Evolutionary conservation across 768 basidiomycete species (phyloP), one percentile per base, ranked within the genome.

Genomic region (Lactifluus subvellereus): DNA sequence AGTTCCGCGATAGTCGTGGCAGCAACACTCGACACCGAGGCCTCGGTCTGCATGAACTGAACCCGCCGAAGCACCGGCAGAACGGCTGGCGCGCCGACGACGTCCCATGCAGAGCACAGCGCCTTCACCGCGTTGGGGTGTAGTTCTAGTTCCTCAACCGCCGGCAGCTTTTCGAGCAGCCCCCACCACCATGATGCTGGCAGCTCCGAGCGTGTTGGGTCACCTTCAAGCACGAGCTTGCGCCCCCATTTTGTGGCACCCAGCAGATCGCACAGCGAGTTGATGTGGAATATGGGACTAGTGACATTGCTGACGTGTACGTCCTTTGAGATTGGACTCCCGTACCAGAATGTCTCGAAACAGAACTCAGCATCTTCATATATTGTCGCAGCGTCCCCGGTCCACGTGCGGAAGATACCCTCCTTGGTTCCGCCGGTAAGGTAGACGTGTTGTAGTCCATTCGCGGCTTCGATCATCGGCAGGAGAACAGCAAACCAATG

Each of bases 401-500:
- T 55, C 62, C 62, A 64, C 16, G 18, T 16, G 30, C 62, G 48
- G 53, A 64, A 64, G 18, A 53, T 50, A 50, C 62, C 62, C 13
- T 55, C 53, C 57, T 43, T 54, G n/a, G 54, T 40, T 32, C 53
- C 47, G 8, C 62, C 58, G 18, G 57, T 49, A 22, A 64, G 52
- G n/a, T 30, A 51, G 18, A 50, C 53, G 8, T 59, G 52, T 16
- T 59, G 58, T n/a, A 64, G 53, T 27, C 62, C 62, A 50, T 55
- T 37, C 2, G 58, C 48, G 2, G 57, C 38, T 14, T 59, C 48
- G 32, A 59, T 55, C 3, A n/a, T 37, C 9, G 57, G 32, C 11
- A 20, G 48, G 4, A 64, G 8, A n/a, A 22, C 8, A 14, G 32
- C 18, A 13, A 64, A 55, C 62, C 62, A 64, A 14, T 22, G 33